phyloP scores from a whole-genome alignment of 1,284 basidiomycete genomes.

The Volvariella volvacea region DNA sequence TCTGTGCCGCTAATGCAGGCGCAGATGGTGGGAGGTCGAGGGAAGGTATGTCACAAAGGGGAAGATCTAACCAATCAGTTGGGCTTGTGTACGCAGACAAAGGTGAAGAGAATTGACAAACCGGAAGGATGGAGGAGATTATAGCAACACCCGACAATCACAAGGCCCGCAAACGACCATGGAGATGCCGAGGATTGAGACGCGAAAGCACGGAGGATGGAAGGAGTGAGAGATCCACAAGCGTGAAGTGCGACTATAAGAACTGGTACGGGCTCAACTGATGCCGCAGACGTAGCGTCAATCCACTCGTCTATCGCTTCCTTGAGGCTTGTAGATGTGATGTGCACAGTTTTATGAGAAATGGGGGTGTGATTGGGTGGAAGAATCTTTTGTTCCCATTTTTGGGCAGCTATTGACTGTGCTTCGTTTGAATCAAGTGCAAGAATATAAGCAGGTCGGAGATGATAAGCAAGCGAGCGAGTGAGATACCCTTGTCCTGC shows the following conservation, averaged over 20 bases:
- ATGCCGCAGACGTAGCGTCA: conserved; percentile 9
- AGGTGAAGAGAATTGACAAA: conserved; percentile 7
- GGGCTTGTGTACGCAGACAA: neutral
- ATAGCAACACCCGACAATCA: conserved; percentile 39
- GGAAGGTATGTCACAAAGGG: conserved; percentile 19
- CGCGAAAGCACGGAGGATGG: conserved; percentile 29
- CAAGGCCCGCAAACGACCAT: conserved; percentile 25
- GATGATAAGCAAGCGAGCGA: conserved; percentile 19
- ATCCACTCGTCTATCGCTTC: conserved; percentile 37
- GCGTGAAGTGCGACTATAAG: conserved; percentile 62
- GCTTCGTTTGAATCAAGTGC: conserved; percentile 22
- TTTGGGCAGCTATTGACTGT: conserved; percentile 21
- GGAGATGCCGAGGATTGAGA: conserved; percentile 8
- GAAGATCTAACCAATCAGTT: conserved; percentile 23
- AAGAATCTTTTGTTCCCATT: conserved; percentile 18
- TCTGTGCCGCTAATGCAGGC: conserved; percentile 53
- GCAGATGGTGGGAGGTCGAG: conserved; percentile 28
- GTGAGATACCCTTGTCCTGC: conserved; percentile 30
- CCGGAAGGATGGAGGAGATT: conserved; percentile 30
- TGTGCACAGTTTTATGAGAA: conserved; percentile 36
- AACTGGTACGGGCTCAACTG: conserved; percentile 30
- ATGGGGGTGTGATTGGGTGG: conserved; percentile 33
- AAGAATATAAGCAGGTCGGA: conserved; percentile 17
- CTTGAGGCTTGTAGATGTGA: conserved; percentile 36
- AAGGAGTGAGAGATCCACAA: conserved; percentile 37